Evolutionary conservation across 192 early-diverging fungal genomes (phyloP).

Genomic region (Podila epigama): DNA sequence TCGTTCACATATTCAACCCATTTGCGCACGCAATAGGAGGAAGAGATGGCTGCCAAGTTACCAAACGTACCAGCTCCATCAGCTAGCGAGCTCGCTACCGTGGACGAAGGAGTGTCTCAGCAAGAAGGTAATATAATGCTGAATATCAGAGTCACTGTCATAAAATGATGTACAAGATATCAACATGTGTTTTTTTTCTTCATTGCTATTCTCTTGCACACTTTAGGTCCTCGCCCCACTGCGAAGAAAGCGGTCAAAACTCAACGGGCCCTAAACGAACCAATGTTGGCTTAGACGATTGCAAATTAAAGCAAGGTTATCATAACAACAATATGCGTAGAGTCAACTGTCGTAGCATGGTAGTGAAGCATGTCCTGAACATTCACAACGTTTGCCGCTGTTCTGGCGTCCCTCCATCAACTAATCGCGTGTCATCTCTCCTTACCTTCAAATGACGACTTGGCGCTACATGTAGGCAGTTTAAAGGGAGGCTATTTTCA

Average conservation of each 20-base stretch:
- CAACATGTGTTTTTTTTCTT: neutral
- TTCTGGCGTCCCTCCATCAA: too few relatives aligned
- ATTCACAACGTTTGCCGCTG: too few relatives aligned
- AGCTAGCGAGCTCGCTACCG: neutral
- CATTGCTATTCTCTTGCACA: neutral
- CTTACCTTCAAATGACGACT: too few relatives aligned
- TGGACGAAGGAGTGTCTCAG: neutral
- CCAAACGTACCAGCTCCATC: slow-evolving; percentile 5
- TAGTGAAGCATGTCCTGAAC: too few relatives aligned
- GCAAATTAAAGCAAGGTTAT: too few relatives aligned
- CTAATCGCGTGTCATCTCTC: too few relatives aligned
- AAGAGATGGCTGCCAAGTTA: slow-evolving; percentile 6
- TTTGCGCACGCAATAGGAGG: neutral
- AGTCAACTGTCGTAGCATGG: too few relatives aligned
- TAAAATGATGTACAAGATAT: neutral
- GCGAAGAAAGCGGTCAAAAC: slow-evolving; percentile 12
- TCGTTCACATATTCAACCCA: neutral
- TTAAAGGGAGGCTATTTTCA: too few relatives aligned
- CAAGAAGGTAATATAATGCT: slow-evolving; percentile 2
- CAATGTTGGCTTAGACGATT: slow-evolving; percentile 23
- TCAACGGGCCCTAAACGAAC: slow-evolving; percentile 7
- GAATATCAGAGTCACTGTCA: neutral
- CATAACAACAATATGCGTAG: too few relatives aligned
- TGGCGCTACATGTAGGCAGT: too few relatives aligned
- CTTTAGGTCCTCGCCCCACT: neutral